Conservation (phyloP, 495 filamentous ascomycete genomes). For the Penicillium herquei region DNA sequence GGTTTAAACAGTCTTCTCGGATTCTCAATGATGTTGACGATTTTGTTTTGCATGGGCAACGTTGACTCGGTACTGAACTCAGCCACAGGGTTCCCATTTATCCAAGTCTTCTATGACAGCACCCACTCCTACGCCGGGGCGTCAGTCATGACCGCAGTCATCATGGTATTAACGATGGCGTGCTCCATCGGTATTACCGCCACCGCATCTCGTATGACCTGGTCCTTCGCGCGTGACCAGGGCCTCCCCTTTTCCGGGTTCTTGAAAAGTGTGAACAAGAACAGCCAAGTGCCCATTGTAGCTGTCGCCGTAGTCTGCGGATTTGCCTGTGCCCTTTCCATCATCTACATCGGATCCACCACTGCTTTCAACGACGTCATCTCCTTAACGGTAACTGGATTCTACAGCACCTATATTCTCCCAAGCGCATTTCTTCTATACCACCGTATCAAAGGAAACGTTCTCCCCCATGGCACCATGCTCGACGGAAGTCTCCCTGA, state of each 20-base stretch:
- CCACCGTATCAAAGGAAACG: constrained; percentile 30
- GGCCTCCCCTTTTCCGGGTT: constrained; percentile 43
- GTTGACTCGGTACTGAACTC: constrained; percentile 35
- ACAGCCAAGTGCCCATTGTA: constrained; percentile 33
- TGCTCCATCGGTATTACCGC: constrained; percentile 38
- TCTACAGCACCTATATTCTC: constrained; percentile 44
- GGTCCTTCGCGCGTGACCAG: constrained; percentile 53
- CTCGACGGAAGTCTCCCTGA: constrained; percentile 19
- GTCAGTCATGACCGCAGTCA: constrained; percentile 27
- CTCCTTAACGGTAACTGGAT: constrained; percentile 38
- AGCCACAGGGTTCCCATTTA: constrained; percentile 45
- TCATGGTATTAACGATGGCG: constrained; percentile 35
- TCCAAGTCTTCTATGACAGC: constrained; percentile 41
- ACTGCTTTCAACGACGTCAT: constrained; percentile 50
- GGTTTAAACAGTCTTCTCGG: constrained; percentile 46
- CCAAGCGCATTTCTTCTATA: constrained; percentile 39
- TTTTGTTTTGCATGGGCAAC: constrained; percentile 44
- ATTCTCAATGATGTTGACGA: constrained; percentile 39
- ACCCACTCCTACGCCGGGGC: constrained; percentile 19
- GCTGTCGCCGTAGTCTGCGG: constrained; percentile 34
- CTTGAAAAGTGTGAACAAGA: constrained; percentile 28
- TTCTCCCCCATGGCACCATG: constrained; percentile 28
- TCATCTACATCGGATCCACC: constrained; percentile 49
- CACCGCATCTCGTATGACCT: constrained; percentile 50
- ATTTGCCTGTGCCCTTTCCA: constrained; percentile 41